Evolutionary conservation across 2,329 filamentous ascomycete species (phyloP).

Genomic region (Tolypocladium inflatum): DNA sequence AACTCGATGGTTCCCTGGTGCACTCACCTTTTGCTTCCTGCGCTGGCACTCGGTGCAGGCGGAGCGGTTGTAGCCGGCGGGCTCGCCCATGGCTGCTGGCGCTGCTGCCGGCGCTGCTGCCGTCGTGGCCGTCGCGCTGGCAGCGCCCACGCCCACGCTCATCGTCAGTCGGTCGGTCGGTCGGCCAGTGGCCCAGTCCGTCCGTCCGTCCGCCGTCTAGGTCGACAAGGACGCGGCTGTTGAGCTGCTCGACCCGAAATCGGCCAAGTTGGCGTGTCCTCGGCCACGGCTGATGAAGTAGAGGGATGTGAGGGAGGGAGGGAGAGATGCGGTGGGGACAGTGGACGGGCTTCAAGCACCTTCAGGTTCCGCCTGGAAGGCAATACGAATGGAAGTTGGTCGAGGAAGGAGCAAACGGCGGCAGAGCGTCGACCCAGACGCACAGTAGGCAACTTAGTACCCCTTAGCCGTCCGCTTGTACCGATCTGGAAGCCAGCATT

Average conservation of each 20-base stretch:
- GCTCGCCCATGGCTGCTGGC: neutral
- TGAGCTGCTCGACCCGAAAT: neutral
- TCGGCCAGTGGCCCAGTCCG: neutral
- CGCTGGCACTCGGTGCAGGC: slow-evolving; percentile 35
- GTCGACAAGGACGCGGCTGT: neutral
- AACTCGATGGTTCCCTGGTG: neutral
- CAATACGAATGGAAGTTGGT: too few species aligned
- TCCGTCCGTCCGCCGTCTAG: neutral
- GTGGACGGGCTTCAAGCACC: neutral
- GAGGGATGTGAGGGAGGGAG: too few species aligned
- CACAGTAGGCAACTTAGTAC: too few species aligned
- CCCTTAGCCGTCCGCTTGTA: neutral
- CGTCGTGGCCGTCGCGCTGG: neutral
- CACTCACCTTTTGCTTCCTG: slow-evolving; percentile 26
- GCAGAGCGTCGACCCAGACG: neutral
- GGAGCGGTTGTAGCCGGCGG: slow-evolving; percentile 14
- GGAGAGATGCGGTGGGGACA: neutral
- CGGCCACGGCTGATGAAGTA: neutral
- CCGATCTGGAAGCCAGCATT: neutral
- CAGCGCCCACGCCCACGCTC: neutral
- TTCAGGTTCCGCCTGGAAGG: too few species aligned
- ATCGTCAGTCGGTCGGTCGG: neutral
- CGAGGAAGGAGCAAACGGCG: too few species aligned
- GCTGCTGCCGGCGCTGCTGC: neutral
- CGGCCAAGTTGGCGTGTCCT: neutral